Base-by-base conservation (phyloP, 768 basidiomycete species). In the Kwoniella dendrophila region DNA sequence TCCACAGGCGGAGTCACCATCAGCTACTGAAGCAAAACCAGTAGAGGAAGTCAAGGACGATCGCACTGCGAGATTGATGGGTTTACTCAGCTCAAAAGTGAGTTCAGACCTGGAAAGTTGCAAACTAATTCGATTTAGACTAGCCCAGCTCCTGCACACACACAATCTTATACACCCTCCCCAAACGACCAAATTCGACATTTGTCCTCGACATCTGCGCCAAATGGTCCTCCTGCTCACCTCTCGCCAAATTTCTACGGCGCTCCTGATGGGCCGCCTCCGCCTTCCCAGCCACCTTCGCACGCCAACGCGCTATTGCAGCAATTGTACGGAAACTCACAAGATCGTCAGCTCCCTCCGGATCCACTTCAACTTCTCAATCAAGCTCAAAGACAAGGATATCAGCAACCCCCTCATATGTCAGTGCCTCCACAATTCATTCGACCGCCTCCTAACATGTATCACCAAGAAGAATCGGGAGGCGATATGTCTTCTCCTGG, bases 31-130 rank as follows among this genome's bases (percentile, higher is more conserved):
- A 43, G 38, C 41, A 5, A 54, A 33, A 18, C 49, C 64, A 26
- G 34, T 33, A 29, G 50, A 47, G 29, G 60, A 49, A 22, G 41
- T 56, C 11, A 51, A 55, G 33, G 66, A 62, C 40, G 69, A 71
- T 43, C 63, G 66, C 22, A 67, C 68, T 52, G 63, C 66, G 8
- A 62, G 50, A n/a, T 33, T 71, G 51, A 67, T 71, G 69, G 69
- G 69, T 8, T 14, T 71, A 27, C 51, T 67, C 20, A 52, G 43
- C 18, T 53, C 59, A 18, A 67, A 63, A 52, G 66, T 63, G 54
- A 33, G 66, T 63, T 11, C 18, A 11, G 22, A 38, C 27, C 36
- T 4, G n/a, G 30, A 18, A 38, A 32, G 7, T 24, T 6, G 38
- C 6, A 34, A 26, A 12, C 45, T 48, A 18, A 33, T 40, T 14